Percentiles rank a stretch among this genome's conserved stretches.
These are phyloP conservation scores for Venturiaceae sp. DNA, from an alignment of 2,329 filamentous ascomycete species.

Conservation along the genomic window DNA sequence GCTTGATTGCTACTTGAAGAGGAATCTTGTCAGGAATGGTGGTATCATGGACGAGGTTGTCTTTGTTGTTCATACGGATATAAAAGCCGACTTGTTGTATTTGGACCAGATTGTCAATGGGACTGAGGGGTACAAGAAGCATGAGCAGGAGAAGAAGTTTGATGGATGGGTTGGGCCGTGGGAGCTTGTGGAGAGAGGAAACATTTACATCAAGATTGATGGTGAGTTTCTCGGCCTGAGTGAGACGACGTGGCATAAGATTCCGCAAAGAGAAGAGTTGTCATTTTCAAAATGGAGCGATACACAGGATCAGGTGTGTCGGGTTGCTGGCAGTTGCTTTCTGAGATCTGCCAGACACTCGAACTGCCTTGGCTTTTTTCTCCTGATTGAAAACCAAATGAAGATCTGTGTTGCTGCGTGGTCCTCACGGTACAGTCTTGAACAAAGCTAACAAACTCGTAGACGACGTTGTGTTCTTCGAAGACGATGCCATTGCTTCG, in stretches of 20 bases:
- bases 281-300: neutral
- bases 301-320: too few relatives aligned
- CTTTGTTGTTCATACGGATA: constrained; percentile 7
- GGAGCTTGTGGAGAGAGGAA: constrained; percentile 1
- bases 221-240: neutral
- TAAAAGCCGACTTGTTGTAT: constrained; percentile 4
- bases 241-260: neutral
- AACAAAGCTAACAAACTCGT: neutral
- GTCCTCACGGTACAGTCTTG: neutral
- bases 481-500: constrained; percentile 7
- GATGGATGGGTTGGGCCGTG: constrained; percentile 1
- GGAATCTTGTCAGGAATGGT: constrained; percentile 6
- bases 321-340: neutral
- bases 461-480: constrained; percentile 6
- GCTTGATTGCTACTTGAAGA: constrained; percentile 9
- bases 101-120: neutral
- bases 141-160: neutral
- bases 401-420: neutral
- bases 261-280: neutral
- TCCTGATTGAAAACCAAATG: neutral
- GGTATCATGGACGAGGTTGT: constrained; percentile 7
- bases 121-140: constrained; percentile 1
- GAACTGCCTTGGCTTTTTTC: neutral
- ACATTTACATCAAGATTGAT: constrained; percentile 10
- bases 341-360: neutral